Percentiles rank a stretch among this genome's conserved stretches.
These are phyloP conservation scores for Mycena capillaripes DNA, from an alignment of 768 basidiomycete species.

Conservation along the genomic window DNA sequence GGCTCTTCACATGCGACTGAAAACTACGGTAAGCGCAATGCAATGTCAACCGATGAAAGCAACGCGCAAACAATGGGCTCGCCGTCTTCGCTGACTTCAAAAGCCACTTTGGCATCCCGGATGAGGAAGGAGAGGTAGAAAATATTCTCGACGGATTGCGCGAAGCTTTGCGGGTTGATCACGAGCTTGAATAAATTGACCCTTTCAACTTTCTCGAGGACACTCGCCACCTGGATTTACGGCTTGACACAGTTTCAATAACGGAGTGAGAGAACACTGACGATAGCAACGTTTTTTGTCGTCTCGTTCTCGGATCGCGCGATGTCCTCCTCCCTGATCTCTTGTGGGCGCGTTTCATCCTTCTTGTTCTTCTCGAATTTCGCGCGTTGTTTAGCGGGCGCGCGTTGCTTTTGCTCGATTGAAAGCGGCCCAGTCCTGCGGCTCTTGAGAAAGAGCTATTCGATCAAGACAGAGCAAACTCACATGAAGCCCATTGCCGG, in stretches of 20 bases:
- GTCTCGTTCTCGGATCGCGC: conserved; percentile 90
- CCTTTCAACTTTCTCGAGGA: conserved; percentile 64
- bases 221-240: not conserved
- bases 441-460: too few species aligned
- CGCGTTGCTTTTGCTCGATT: conserved; percentile 86
- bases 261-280: conserved; percentile 48
- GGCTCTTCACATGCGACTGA: conserved; percentile 76
- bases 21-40: not conserved
- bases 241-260: not conserved
- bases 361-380: conserved; percentile 81
- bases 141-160: conserved; percentile 98
- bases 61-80: conserved; percentile 82
- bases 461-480: conserved; percentile 34
- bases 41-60: not conserved
- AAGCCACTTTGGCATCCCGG: conserved; percentile 83
- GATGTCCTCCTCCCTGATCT: conserved; percentile 88
- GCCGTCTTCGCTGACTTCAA: conserved; percentile 74
- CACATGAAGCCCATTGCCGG: conserved; percentile 93
- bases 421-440: conserved; percentile 92
- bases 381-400: conserved; percentile 65
- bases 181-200: conserved; percentile 90
- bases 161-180: conserved; percentile 88
- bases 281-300: conserved; percentile 84
- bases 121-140: conserved; percentile 96
- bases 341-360: conserved; percentile 79